Base-by-base conservation (phyloP, 352 stramenopile species). In the Phytophthora aleatoria region DNA sequence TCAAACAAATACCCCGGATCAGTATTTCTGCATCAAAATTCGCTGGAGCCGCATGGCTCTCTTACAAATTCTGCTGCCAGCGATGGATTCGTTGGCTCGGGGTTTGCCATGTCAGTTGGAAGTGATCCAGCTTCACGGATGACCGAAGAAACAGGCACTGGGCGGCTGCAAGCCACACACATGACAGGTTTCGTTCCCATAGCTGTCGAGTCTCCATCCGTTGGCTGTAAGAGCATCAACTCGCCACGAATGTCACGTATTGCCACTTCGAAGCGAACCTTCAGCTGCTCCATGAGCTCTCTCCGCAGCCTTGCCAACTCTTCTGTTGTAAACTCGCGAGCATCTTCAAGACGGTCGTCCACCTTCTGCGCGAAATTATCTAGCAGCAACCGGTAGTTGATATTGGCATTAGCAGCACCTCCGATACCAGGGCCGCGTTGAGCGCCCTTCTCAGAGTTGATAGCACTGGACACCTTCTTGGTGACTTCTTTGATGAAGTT, bases 151-250 rank as follows among this genome's bases (percentile, higher is more conserved):
- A 93, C 82, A 0, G 82, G 81, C 12, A 93, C 86, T 0, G 86
- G 86, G 1, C 84, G 81, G 55, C 84, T 93, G 54, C 86, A 93
- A 4, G 85, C 85, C 27, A 95, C 85, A 52, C 85, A 94, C 83
- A 95, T 92, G 26, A 91, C 77, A 0, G 84, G 83, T 45, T 91
- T 93, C 13, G 85, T 92, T 31, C 83, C 85, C 53, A 94, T 77
- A 5, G 87, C 82, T 3, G 87, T 94, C 42, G 85, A 87, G 39
- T 92, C 84, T 47, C 82, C 79, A 48, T 71, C 76, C n/a, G 59
- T 68, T 28, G 62, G 61, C 43, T 71, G 41, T 33, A 84, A 76
- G n/a, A 89, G 51, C 71, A 83, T 81, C 31, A 92, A 73, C 72
- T 92, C 81, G 39, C 69, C 75, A 24, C 85, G 79, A 47, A 93